Percentiles rank a stretch among this genome's conserved stretches.
phyloP scores from a whole-genome alignment of 2,329 filamentous ascomycete species.

The Scleromitrula shiraiana region DNA sequence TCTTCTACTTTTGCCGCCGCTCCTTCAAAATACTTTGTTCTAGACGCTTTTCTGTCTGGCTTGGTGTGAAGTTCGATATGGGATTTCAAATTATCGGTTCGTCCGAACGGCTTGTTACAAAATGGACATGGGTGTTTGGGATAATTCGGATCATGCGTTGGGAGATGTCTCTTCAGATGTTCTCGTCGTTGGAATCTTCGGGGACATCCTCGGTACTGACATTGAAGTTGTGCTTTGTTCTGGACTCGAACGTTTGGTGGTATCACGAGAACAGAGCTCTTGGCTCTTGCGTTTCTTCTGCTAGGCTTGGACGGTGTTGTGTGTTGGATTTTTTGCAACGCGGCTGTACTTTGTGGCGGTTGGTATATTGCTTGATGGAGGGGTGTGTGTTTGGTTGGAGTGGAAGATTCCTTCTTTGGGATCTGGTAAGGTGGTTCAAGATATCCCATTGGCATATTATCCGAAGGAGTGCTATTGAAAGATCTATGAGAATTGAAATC shows the following conservation, averaged over 20 bases:
- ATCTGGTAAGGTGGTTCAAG: background rate
- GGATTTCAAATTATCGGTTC: conserved; percentile 22
- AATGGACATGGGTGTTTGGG: conserved; percentile 15
- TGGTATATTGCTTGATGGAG: conserved; percentile 1
- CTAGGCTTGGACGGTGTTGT: too few species aligned
- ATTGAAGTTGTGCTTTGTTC: conserved; percentile 35
- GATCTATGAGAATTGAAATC: background rate
- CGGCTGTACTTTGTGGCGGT: too few species aligned
- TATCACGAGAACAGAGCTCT: too few species aligned
- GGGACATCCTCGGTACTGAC: conserved; percentile 35
- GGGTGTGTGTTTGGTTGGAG: conserved; percentile 6
- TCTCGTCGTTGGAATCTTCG: conserved; percentile 41
- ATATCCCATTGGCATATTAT: background rate
- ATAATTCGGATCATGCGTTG: conserved; percentile 30
- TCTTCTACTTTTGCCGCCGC: background rate
- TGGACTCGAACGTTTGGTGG: conserved; percentile 11
- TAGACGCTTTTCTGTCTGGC: conserved; percentile 9
- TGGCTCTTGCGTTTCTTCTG: too few species aligned
- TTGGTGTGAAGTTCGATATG: conserved; percentile 18
- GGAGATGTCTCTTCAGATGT: conserved; percentile 41
- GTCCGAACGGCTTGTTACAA: conserved; percentile 17
- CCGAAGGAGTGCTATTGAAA: background rate
- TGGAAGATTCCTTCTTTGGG: conserved; percentile 1
- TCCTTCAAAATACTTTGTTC: conserved; percentile 11
- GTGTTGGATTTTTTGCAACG: too few species aligned